phyloP scores from a whole-genome alignment of 139 green algal genomes.

The Chlamydomonas eustigma region DNA sequence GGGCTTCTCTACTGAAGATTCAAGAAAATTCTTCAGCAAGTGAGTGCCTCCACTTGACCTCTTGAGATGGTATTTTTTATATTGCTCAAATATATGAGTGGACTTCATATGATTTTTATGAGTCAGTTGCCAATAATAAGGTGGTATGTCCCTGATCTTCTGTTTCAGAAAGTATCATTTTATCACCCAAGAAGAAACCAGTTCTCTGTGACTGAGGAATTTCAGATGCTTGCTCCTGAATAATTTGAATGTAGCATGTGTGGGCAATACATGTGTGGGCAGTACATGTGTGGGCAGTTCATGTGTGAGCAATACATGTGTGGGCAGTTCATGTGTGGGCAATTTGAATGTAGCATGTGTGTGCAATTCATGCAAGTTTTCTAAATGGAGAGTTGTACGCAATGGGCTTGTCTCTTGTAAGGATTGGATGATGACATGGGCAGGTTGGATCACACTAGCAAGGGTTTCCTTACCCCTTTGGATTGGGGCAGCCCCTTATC shows the following conservation, averaged over 20 bases:
- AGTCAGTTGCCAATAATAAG: not conserved
- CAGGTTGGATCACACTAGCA: slow-evolving; percentile 27
- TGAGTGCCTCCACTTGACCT: too few relatives aligned
- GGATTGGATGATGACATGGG: not conserved
- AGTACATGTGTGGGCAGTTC: not conserved
- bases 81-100: not conserved
- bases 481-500: slow-evolving; percentile 30
- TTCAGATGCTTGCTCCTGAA: too few relatives aligned
- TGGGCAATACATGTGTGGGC: not conserved
- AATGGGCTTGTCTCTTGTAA: too few relatives aligned
- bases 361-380: not conserved
- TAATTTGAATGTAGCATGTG: too few relatives aligned
- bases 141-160: not conserved
- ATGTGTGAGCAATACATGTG: not conserved
- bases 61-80: not conserved
- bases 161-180: not conserved
- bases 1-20: slow-evolving; percentile 33
- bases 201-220: too few relatives aligned
- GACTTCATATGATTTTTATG: not conserved
- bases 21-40: slow-evolving; percentile 25
- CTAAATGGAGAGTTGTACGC: too few relatives aligned
- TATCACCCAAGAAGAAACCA: not conserved
- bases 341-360: not conserved
- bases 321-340: not conserved
- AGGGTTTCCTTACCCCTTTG: slow-evolving; percentile 20